Evolutionary conservation across 371 early-diverging fungal genomes (phyloP).

Genomic region (Mucor ambiguus): DNA sequence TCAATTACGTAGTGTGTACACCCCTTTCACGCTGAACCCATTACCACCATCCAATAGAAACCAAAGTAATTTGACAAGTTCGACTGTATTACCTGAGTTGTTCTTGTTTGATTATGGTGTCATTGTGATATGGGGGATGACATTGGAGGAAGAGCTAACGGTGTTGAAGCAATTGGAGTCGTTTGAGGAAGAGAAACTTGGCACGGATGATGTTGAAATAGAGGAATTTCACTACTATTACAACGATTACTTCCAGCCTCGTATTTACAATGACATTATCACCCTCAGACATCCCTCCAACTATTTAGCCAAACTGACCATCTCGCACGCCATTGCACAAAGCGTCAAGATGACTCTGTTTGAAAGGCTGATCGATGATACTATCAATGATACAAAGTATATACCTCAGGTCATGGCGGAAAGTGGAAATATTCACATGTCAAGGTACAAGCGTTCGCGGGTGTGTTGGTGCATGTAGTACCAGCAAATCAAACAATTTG

Average conservation of each 20-base stretch:
- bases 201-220: slow-evolving; percentile 76
- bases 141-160: slow-evolving; percentile 76
- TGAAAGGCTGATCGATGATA: slow-evolving; percentile 79
- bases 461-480: not conserved
- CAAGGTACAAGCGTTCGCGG: slow-evolving; percentile 40
- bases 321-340: slow-evolving; percentile 85
- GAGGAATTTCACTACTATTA: slow-evolving; percentile 94
- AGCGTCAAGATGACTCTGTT: slow-evolving; percentile 83
- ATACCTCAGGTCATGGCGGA: slow-evolving; percentile 84
- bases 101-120: slow-evolving; percentile 95
- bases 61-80: not conserved
- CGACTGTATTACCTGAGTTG: slow-evolving; percentile 55
- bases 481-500: not conserved
- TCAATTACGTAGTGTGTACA: slow-evolving; percentile 32
- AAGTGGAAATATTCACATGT: slow-evolving; percentile 79
- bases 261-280: slow-evolving; percentile 61
- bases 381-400: slow-evolving; percentile 82
- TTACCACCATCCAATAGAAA: slow-evolving; percentile 29
- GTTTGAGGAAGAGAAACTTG: slow-evolving; percentile 71
- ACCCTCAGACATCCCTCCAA: slow-evolving; percentile 53
- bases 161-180: slow-evolving; percentile 68
- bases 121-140: slow-evolving; percentile 94
- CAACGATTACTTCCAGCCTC: slow-evolving; percentile 69
- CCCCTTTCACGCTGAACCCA: slow-evolving; percentile 44
- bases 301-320: slow-evolving; percentile 68